Conservation (phyloP, 768 basidiomycete genomes). For the Pilatotrama ljubarskyi region DNA sequence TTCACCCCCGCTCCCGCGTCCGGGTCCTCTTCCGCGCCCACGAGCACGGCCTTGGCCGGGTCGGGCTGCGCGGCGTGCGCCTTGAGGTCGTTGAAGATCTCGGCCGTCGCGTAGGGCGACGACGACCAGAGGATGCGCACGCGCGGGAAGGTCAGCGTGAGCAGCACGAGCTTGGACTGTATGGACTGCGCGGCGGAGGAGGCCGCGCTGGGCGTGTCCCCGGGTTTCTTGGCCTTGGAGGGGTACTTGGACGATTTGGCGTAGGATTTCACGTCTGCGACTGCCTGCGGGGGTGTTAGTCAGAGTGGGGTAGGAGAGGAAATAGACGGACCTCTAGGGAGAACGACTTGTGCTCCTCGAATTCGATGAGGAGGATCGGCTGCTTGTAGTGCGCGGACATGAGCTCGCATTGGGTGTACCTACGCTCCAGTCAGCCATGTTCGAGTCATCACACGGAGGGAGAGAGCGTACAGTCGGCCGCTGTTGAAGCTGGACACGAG, state of each 20-base stretch:
- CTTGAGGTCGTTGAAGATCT: conserved; percentile 94
- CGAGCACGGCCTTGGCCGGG: conserved; percentile 65
- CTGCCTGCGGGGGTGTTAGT: conserved; percentile 41
- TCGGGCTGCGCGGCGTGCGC: conserved; percentile 78
- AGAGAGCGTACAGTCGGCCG: conserved; percentile 77
- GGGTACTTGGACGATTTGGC: conserved; percentile 64
- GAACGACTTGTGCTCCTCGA: conserved; percentile 96
- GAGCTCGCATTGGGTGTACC: conserved; percentile 94
- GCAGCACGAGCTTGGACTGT: conserved; percentile 90
- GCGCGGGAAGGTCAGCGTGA: conserved; percentile 88
- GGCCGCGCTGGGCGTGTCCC: conserved; percentile 27
- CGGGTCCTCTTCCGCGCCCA: conserved; percentile 79
- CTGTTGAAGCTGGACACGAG: conserved; percentile 91
- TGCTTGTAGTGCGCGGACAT: conserved; percentile 97
- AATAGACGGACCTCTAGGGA: conserved; percentile 74
- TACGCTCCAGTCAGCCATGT: conserved; percentile 32
- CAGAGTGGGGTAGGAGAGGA: neutral
- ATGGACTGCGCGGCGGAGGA: conserved; percentile 53
- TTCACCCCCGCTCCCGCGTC: conserved; percentile 70
- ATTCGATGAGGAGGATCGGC: conserved; percentile 92
- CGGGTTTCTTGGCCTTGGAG: conserved; percentile 44
- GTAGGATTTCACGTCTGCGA: conserved; percentile 68
- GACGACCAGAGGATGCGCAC: conserved; percentile 97
- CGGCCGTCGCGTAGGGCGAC: conserved; percentile 87
- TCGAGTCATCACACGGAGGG: neutral